Conservation (phyloP, 192 early-diverging fungal species). For the Coemansia sp. region DNA sequence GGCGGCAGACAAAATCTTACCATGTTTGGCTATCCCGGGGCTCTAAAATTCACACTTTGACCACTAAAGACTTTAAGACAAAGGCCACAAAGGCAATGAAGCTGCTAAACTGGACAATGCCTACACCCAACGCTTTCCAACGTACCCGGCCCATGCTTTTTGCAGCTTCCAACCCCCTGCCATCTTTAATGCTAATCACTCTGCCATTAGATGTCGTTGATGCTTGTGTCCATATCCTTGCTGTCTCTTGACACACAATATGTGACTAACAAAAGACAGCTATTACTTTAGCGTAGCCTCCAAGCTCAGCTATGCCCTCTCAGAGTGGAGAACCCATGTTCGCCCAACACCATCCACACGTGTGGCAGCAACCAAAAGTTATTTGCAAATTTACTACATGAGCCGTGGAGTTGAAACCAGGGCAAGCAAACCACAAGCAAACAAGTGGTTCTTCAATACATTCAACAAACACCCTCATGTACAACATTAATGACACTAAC, state of each 20-base stretch:
- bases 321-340: slow-evolving; percentile 87
- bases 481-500: background rate
- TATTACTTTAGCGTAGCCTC: slow-evolving; percentile 91
- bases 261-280: slow-evolving; percentile 48
- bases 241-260: background rate
- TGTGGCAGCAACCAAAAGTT: slow-evolving; percentile 79
- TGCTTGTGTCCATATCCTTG: slow-evolving; percentile 17
- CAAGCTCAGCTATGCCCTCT: slow-evolving; percentile 82
- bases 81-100: slow-evolving; percentile 83
- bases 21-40: background rate
- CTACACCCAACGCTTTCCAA: slow-evolving; percentile 87
- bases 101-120: slow-evolving; percentile 72
- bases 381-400: slow-evolving; percentile 56
- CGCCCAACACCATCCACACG: slow-evolving; percentile 86
- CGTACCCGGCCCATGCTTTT: slow-evolving; percentile 82
- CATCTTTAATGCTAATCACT: slow-evolving; percentile 85
- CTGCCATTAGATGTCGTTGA: slow-evolving; percentile 79
- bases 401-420: slow-evolving; percentile 61
- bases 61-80: background rate
- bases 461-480: slow-evolving; percentile 12
- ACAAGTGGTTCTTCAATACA: slow-evolving; percentile 53
- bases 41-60: too few species aligned
- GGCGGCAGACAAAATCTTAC: slow-evolving; percentile 55
- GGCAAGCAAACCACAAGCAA: too few species aligned
- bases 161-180: slow-evolving; percentile 90